These are phyloP conservation scores for Nigrospora osmanthi DNA, from an alignment of 2,329 filamentous ascomycete species.

Conservation along the genomic window DNA sequence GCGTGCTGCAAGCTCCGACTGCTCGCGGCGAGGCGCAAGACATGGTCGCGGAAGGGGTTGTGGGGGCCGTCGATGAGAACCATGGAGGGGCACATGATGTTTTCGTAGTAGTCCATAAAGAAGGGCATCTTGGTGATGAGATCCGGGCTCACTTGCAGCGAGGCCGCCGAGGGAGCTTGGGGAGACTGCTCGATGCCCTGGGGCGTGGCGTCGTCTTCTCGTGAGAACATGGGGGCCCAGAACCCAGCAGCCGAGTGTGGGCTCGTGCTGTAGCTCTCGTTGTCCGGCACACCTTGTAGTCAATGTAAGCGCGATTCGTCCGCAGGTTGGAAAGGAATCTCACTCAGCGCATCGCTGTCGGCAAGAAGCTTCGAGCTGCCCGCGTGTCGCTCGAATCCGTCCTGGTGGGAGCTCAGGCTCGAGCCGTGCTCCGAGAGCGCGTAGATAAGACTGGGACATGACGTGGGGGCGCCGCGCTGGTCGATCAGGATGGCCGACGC, in stretches of 20 bases:
- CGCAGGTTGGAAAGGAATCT: slow-evolving; percentile 26
- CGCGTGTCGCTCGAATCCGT: slow-evolving; percentile 44
- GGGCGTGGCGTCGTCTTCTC: slow-evolving; percentile 36
- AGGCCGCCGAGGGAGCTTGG: slow-evolving; percentile 33
- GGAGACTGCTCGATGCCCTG: slow-evolving; percentile 35
- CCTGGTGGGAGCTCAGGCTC: slow-evolving; percentile 51
- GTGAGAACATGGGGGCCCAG: slow-evolving; percentile 35
- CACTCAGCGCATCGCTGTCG: slow-evolving; percentile 50
- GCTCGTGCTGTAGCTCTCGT: slow-evolving; percentile 43
- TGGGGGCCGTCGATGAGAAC: slow-evolving; percentile 81
- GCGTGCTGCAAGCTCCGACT: slow-evolving; percentile 87
- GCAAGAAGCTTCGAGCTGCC: slow-evolving; percentile 39
- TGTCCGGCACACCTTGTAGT: slow-evolving; percentile 38
- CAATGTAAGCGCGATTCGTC: slow-evolving; percentile 5
- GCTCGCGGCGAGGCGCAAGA: slow-evolving; percentile 67
- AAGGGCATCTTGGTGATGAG: slow-evolving; percentile 74
- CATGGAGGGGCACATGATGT: slow-evolving; percentile 84
- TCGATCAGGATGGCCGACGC: slow-evolving; percentile 47
- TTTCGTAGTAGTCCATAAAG: slow-evolving; percentile 89
- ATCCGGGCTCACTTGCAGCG: slow-evolving; percentile 48
- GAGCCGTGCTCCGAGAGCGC: slow-evolving; percentile 53
- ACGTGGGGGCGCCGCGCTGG: slow-evolving; percentile 44
- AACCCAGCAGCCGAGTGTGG: slow-evolving; percentile 37
- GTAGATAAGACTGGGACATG: slow-evolving; percentile 54
- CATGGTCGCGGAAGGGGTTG: slow-evolving; percentile 80